Evolutionary conservation across 768 basidiomycete genomes (phyloP).

Genomic region (Pulveroboletus sp.): DNA sequence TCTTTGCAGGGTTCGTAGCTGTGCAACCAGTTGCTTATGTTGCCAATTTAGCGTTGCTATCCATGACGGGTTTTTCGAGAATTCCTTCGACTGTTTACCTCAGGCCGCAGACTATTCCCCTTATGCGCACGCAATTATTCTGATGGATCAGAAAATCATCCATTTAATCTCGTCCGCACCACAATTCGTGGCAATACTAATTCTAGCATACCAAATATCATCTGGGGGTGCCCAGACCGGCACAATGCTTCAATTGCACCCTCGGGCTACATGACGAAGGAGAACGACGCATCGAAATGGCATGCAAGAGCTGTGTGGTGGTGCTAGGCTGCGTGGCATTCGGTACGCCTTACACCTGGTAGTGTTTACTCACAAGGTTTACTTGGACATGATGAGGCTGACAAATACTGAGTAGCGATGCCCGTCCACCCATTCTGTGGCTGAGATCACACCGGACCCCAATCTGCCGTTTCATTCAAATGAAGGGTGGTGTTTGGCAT

Average conservation of each 20-base stretch:
- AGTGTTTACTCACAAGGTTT: slow-evolving; percentile 9
- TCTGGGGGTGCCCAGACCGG: slow-evolving; percentile 3
- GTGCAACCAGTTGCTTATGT: slow-evolving; percentile 10
- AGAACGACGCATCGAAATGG: slow-evolving; percentile 6
- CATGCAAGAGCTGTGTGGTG: slow-evolving; percentile 12
- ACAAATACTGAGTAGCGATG: slow-evolving; percentile 17
- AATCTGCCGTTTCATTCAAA: slow-evolving; percentile 16
- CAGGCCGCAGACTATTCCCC: slow-evolving; percentile 2
- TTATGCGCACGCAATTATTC: slow-evolving; percentile 4
- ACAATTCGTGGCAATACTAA: slow-evolving; percentile 2
- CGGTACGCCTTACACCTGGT: slow-evolving; percentile 11
- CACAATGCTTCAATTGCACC: slow-evolving; percentile 7
- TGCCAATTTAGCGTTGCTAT: slow-evolving; percentile 8
- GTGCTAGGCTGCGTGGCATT: slow-evolving; percentile 10
- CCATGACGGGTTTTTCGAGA: slow-evolving; percentile 8
- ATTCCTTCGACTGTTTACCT: slow-evolving; percentile 3
- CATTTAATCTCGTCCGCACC: not conserved
- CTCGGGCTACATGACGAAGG: slow-evolving; percentile 2
- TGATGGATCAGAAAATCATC: slow-evolving; percentile 9
- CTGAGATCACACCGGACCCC: slow-evolving; percentile 20
- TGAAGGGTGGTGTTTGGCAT: slow-evolving; percentile 14
- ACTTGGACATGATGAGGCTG: slow-evolving; percentile 12
- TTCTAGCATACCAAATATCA: slow-evolving; percentile 1
- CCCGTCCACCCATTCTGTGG: slow-evolving; percentile 13
- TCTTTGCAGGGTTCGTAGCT: slow-evolving; percentile 16